phyloP scores from a whole-genome alignment of 306 rosid genomes.

The Neltuma alba region DNA sequence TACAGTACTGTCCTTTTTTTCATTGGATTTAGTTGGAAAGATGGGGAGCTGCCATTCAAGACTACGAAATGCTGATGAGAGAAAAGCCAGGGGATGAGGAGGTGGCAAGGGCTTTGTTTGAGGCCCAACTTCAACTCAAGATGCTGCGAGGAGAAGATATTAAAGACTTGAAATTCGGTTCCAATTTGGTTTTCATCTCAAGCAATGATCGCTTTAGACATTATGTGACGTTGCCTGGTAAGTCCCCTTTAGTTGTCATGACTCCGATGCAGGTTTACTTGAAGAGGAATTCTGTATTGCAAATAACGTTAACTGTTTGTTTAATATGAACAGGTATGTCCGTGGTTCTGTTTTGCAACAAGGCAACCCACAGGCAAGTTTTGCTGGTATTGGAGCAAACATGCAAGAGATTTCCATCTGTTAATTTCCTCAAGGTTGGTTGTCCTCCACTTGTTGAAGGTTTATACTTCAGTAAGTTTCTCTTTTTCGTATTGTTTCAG shows the following conservation, averaged over 20 bases:
- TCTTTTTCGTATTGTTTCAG: neutral
- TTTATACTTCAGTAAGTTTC: neutral
- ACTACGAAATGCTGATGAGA: slow-evolving; percentile 77
- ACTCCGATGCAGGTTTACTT: slow-evolving; percentile 13
- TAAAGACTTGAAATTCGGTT: slow-evolving; percentile 74
- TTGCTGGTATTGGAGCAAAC: slow-evolving; percentile 72
- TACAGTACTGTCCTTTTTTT: neutral
- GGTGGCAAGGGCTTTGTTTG: slow-evolving; percentile 85
- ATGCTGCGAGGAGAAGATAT: slow-evolving; percentile 71
- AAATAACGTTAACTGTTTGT: neutral
- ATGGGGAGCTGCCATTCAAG: slow-evolving; percentile 90
- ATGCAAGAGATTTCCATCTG: slow-evolving; percentile 84
- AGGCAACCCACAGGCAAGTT: slow-evolving; percentile 59
- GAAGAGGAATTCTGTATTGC: neutral
- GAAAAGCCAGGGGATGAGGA: slow-evolving; percentile 92
- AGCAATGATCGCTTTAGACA: slow-evolving; percentile 86
- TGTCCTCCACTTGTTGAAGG: neutral
- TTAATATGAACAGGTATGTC: slow-evolving; percentile 69
- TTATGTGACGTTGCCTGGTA: slow-evolving; percentile 85
- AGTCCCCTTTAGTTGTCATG: neutral
- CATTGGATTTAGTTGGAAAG: slow-evolving; percentile 68
- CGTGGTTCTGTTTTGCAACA: slow-evolving; percentile 83
- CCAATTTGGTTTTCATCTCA: slow-evolving; percentile 70
- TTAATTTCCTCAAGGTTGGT: slow-evolving; percentile 89
- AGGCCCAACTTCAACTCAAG: slow-evolving; percentile 75